A percentile compares a stretch with the other conserved stretches of the same genome.
These are phyloP conservation scores for Puccinia polysora DNA, from an alignment of 1,284 basidiomycete species.

Conservation along the genomic window DNA sequence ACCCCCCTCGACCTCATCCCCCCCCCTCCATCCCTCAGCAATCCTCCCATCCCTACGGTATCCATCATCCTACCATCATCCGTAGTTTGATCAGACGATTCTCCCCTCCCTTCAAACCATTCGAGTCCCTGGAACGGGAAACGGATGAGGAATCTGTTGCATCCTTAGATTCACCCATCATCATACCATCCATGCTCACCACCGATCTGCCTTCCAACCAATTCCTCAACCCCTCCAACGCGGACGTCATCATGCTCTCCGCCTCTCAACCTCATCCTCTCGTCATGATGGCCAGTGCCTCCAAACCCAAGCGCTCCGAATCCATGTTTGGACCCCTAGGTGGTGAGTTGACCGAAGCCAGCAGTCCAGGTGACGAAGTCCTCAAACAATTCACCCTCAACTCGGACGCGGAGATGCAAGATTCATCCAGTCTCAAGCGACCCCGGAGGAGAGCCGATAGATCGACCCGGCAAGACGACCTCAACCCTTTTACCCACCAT, in stretches of 20 bases:
- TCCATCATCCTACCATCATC: constrained; percentile 6
- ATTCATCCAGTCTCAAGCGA: too few species aligned
- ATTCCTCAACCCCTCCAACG: background rate
- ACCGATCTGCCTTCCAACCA: background rate
- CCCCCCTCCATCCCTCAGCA: background rate
- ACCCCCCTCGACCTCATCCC: background rate
- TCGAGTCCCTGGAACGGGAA: constrained; percentile 1
- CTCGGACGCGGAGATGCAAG: too few species aligned
- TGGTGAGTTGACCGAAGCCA: background rate
- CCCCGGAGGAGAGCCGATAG: too few species aligned
- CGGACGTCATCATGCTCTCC: background rate
- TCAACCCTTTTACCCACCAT: background rate
- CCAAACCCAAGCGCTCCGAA: background rate
- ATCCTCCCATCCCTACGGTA: background rate
- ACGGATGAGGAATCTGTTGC: constrained; percentile 18
- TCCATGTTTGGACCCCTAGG: background rate
- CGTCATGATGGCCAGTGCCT: constrained; percentile 3
- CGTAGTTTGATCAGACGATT: constrained; percentile 11
- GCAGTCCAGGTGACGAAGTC: too few species aligned
- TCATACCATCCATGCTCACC: background rate
- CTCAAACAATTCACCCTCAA: too few species aligned
- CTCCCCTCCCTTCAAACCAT: constrained; percentile 35
- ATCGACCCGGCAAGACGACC: background rate
- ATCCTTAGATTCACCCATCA: constrained; percentile 4
- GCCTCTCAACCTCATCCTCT: background rate